Conservation (phyloP, 768 basidiomycete genomes). For the Termitomyces sp. region DNA sequence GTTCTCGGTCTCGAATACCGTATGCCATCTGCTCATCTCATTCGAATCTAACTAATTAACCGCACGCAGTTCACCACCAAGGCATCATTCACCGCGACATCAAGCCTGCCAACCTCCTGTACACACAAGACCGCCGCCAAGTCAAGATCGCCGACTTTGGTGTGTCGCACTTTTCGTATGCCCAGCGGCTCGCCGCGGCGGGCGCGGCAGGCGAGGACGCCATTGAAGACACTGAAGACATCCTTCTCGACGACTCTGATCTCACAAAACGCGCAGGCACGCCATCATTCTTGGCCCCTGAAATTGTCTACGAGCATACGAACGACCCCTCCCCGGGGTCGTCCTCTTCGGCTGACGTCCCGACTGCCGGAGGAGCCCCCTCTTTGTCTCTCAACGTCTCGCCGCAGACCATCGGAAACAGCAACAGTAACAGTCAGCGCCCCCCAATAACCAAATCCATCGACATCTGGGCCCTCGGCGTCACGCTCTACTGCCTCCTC, state of each 20-base stretch:
- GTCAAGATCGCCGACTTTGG: constrained; percentile 99
- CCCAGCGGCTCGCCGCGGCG: constrained; percentile 72
- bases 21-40: constrained; percentile 38
- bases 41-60: too few species aligned
- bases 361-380: constrained; percentile 19
- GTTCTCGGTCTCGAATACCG: constrained; percentile 94
- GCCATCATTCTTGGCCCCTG: constrained; percentile 95
- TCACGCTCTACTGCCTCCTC: constrained; percentile 91
- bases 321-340: constrained; percentile 25
- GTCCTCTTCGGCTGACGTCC: constrained; percentile 4
- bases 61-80: constrained; percentile 79
- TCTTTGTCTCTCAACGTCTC: constrained; percentile 25
- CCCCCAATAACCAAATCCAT: constrained; percentile 86
- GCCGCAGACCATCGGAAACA: constrained; percentile 3
- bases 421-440: constrained; percentile 14
- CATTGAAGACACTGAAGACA: constrained; percentile 46
- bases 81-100: constrained; percentile 99
- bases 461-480: constrained; percentile 97
- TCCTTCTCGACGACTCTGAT: constrained; percentile 80
- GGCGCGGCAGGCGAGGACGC: constrained; percentile 37
- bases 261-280: constrained; percentile 91
- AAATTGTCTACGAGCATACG: constrained; percentile 75
- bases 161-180: constrained; percentile 93
- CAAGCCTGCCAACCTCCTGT: constrained; percentile 96
- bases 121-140: constrained; percentile 77